phyloP scores from a whole-genome alignment of 1,284 basidiomycete species.

The Baeospora myosura region DNA sequence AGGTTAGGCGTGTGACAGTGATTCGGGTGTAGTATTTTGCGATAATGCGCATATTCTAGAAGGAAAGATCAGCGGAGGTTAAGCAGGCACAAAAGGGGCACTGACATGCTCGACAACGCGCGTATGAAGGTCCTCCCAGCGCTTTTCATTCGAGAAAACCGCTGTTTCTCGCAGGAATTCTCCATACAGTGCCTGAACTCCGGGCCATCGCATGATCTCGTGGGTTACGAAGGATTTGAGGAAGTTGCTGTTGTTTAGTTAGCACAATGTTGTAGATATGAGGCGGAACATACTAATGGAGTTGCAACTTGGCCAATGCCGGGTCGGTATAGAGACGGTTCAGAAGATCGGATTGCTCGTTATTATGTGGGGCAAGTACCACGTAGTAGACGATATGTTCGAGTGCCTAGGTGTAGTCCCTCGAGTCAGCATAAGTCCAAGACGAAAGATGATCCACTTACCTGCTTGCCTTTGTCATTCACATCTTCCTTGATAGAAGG shows the following conservation, averaged over 20 bases:
- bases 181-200: slow-evolving; percentile 89
- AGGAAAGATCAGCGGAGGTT: slow-evolving; percentile 2
- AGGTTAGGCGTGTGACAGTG: slow-evolving; percentile 74
- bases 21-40: slow-evolving; percentile 94
- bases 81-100: slow-evolving; percentile 15
- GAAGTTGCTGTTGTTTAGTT: slow-evolving; percentile 59
- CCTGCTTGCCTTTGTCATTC: slow-evolving; percentile 64
- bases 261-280: slow-evolving; percentile 6
- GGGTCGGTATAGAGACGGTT: slow-evolving; percentile 80
- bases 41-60: slow-evolving; percentile 91
- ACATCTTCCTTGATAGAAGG: slow-evolving; percentile 82
- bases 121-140: slow-evolving; percentile 94
- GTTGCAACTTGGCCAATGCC: slow-evolving; percentile 71
- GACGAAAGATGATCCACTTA: slow-evolving; percentile 30
- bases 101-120: slow-evolving; percentile 95
- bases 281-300: slow-evolving; percentile 68
- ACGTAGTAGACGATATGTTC: slow-evolving; percentile 95
- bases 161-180: slow-evolving; percentile 73
- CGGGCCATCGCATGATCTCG: slow-evolving; percentile 97
- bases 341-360: slow-evolving; percentile 96
- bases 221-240: slow-evolving; percentile 95
- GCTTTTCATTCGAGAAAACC: slow-evolving; percentile 74
- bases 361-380: slow-evolving; percentile 88
- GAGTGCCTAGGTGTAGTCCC: slow-evolving; percentile 55
- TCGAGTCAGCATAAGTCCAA: background rate